phyloP scores from a whole-genome alignment of 2,329 filamentous ascomycete genomes.

The Venturia asperata region DNA sequence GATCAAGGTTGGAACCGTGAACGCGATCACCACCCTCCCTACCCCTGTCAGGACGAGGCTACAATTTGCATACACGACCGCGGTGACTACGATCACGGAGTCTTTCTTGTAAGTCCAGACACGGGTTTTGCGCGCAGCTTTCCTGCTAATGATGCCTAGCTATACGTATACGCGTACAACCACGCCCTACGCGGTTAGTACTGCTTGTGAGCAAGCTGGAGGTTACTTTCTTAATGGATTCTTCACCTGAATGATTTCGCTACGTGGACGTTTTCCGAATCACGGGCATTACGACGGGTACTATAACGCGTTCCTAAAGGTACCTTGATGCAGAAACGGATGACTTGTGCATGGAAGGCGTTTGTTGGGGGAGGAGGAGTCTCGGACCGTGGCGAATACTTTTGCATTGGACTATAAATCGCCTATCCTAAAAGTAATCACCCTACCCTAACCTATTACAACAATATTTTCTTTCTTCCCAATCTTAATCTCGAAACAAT shows the following conservation, averaged over 20 bases:
- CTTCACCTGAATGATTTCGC: neutral
- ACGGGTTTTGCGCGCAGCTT: neutral
- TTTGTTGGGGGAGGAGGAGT: too few species aligned
- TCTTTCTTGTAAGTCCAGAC: neutral
- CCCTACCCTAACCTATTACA: too few species aligned
- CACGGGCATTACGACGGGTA: neutral
- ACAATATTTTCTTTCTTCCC: too few species aligned
- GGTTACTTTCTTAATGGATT: neutral
- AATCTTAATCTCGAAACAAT: too few species aligned
- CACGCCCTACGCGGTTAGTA: neutral
- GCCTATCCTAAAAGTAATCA: too few species aligned
- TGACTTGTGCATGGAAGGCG: neutral
- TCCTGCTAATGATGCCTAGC: neutral
- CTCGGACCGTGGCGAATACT: too few species aligned
- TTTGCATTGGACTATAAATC: too few species aligned
- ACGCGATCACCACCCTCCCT: neutral
- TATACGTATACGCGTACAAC: slow-evolving; percentile 5
- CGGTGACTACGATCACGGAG: neutral
- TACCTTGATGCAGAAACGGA: neutral
- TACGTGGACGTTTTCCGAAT: neutral
- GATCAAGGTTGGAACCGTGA: neutral
- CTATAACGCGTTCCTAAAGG: neutral
- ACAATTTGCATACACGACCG: neutral
- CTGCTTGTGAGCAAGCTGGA: neutral
- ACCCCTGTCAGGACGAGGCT: slow-evolving; percentile 7